A percentile compares a stretch with the other conserved stretches of the same genome.
Evolutionary conservation across 129 eudicot species (phyloP).

Genomic region (Artemisia argyi): DNA sequence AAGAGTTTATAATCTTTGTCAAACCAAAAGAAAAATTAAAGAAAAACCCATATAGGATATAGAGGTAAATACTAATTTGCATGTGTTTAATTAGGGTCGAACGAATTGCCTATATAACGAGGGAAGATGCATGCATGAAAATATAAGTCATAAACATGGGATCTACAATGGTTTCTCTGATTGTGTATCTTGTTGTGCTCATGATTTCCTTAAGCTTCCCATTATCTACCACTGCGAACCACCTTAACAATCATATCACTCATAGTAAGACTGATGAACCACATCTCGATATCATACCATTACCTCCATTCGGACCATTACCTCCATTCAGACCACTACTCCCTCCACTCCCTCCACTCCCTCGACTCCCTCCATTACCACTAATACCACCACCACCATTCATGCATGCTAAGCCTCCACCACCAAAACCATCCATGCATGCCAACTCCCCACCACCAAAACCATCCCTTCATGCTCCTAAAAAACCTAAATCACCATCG

Average conservation of each 20-base stretch:
- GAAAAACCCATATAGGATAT: background rate
- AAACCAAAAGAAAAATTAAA: background rate
- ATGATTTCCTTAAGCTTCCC: constrained; percentile 36
- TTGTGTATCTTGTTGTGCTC: constrained; percentile 30
- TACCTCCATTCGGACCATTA: too few relatives aligned
- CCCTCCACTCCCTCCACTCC: too few relatives aligned
- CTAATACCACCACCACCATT: background rate
- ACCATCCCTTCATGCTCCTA: too few relatives aligned
- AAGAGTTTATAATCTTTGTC: background rate
- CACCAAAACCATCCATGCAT: background rate
- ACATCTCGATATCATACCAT: too few relatives aligned
- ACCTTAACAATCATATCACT: background rate
- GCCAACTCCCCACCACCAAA: background rate
- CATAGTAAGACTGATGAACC: background rate
- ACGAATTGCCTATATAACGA: constrained; percentile 10
- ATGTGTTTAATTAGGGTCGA: background rate
- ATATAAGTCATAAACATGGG: background rate
- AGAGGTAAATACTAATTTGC: background rate
- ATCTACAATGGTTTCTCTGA: constrained; percentile 16
- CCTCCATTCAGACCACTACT: too few relatives aligned
- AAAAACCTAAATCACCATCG: too few relatives aligned
- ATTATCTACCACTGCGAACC: constrained; percentile 21
- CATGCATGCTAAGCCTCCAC: constrained; percentile 5
- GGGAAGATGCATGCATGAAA: constrained; percentile 12
- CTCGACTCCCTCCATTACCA: too few relatives aligned